Base-by-base conservation (phyloP, 2,329 filamentous ascomycete genomes). In the Parascedosporium putredinis region DNA sequence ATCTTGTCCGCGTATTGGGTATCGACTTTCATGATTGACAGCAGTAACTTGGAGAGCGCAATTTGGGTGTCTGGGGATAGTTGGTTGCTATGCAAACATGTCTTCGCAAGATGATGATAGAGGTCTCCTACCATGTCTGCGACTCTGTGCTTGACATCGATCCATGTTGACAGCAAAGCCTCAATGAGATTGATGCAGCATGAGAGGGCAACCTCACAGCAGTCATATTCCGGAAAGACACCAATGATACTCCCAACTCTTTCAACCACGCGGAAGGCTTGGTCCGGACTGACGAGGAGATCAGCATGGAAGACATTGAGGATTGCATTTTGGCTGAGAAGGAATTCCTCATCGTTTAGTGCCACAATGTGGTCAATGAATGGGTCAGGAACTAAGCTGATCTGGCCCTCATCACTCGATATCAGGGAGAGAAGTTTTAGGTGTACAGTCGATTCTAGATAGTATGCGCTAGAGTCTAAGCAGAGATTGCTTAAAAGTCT, bases 91-190 rank as follows among this genome's bases (percentile, higher is more conserved):
- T 77, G 74, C 23, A 95, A 67, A 25, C 82, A 78, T 16, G 74
- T 74, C 49, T 79, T 78, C 44, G 89, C 75, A 55, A 93, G 84
- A 69, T 88, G 88, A 42, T 77, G 68, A 63, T 97, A 97, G 18
- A 96, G 68, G 53, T 94, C 84, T 18, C 81, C 76, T 3, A 84
- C 86, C 36, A 77, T 73, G 3, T 78, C 75, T n/a, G 74, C 75
- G 2, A 95, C 69, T 1, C 79, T 70, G 29, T 76, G 74, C 20
- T 72, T 69, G 36, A 76, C 71, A 20, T 78, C 71, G 2, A 73
- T 67, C 87, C 87, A 93, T 34, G 79, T 67, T 10, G 68, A 64
- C 34, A 79, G 75, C 47, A 88, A 73, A 31, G 76, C 78, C 47
- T 76, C 69, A 61, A 95, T 75, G 50, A 86, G 67, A 44, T 84